A percentile compares a stretch with the other conserved stretches of the same genome.
Conservation (phyloP, 495 filamentous ascomycete genomes). For the Halenospora varia region DNA sequence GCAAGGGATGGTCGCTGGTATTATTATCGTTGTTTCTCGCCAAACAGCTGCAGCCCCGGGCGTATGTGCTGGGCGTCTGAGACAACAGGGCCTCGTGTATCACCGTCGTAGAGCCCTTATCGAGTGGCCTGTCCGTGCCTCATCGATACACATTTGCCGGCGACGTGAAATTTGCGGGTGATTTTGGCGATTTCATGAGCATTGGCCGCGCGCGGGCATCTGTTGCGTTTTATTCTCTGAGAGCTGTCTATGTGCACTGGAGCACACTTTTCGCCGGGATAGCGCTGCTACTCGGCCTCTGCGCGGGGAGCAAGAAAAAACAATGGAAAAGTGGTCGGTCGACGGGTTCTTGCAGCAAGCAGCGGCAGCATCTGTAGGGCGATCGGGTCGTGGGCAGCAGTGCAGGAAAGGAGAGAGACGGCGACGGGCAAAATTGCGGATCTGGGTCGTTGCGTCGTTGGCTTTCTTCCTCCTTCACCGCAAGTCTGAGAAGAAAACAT, state of each 20-base stretch:
- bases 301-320: neutral
- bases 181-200: neutral
- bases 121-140: conserved; percentile 11
- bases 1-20: conserved; percentile 1
- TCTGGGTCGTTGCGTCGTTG: conserved; percentile 3
- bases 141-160: conserved; percentile 17
- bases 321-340: neutral
- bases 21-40: conserved; percentile 14
- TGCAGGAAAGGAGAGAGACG: no score
- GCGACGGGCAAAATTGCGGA: no score
- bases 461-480: no score
- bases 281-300: neutral
- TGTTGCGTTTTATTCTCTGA: neutral
- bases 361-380: neutral
- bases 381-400: neutral
- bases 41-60: neutral
- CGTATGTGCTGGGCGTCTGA: conserved; percentile 1
- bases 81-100: conserved; percentile 19
- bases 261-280: neutral
- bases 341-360: neutral
- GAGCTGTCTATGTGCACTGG: no score
- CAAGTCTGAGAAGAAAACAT: conserved; percentile 12
- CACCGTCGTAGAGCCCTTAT: conserved; percentile 16
- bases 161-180: neutral
- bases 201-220: neutral